Conservation (phyloP, 2,329 filamentous ascomycete genomes). For the Waltergamsia citrina region DNA sequence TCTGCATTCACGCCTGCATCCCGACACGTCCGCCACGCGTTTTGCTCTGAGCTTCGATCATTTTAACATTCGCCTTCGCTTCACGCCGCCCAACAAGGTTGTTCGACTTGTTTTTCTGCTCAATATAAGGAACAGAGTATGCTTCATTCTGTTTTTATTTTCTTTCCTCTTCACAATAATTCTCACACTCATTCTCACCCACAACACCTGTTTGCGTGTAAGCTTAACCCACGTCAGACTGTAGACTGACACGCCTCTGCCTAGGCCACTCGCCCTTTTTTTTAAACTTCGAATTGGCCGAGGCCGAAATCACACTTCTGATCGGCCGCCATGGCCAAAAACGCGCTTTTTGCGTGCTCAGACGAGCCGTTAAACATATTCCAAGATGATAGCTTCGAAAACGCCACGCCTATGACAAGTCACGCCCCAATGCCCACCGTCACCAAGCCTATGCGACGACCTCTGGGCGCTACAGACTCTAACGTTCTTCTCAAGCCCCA, state of each 20-base stretch:
- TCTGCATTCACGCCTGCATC: too few species aligned
- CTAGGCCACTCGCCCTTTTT: too few species aligned
- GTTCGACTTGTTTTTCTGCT: too few species aligned
- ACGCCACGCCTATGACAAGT: slow-evolving; percentile 38
- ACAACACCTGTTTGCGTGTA: not conserved
- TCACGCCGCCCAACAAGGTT: too few species aligned
- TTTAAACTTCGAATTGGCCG: too few species aligned
- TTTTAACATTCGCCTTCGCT: too few species aligned
- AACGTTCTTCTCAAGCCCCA: slow-evolving; percentile 1
- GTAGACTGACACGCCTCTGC: not conserved
- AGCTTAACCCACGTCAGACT: not conserved
- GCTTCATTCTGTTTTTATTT: not conserved
- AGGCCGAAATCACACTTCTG: too few species aligned
- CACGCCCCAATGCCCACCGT: slow-evolving; percentile 47
- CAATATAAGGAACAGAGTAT: too few species aligned
- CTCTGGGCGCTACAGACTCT: slow-evolving; percentile 10
- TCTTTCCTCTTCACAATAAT: not conserved
- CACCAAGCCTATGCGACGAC: slow-evolving; percentile 35
- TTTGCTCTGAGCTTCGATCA: too few species aligned
- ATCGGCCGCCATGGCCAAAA: slow-evolving; percentile 43
- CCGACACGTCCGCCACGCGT: too few species aligned
- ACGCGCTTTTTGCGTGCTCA: slow-evolving; percentile 33
- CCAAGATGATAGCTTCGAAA: slow-evolving; percentile 39
- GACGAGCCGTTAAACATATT: slow-evolving; percentile 42
- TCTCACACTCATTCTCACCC: slow-evolving; percentile 4